Base-by-base conservation (phyloP, 2,329 filamentous ascomycete species). In the Pestalotiopsis sp. region DNA sequence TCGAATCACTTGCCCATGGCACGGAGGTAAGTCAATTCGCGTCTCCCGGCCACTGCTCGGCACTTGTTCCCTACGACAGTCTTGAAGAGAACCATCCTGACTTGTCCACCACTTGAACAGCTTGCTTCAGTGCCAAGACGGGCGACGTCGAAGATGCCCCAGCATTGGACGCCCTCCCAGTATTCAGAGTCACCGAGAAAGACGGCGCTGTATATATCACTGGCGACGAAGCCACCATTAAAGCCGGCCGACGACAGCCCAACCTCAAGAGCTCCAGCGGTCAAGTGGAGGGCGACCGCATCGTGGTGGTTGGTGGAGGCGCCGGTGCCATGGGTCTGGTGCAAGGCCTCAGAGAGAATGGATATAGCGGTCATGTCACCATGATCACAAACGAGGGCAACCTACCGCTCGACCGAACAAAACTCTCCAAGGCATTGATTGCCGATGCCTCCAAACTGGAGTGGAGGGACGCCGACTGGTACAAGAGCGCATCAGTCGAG, bases 131-230 rank as follows among this genome's bases (percentile, higher is more conserved):
- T 71, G 90, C 93, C 71, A 87, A 88, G 68, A 97, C 92, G 5
- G 96, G 96, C 66, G 96, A 99, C 75, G 93, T 98, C 69, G 96
- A 99, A 82, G 94, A 98, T 77, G 95, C 95, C 0, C 96, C 96
- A 0, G 96, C 93, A 2, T 88, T 97, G 31, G 94, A 98, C 76
- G 87, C 93, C n/a, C 84, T 99, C 31, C 88, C 92, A 60, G 91
- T 91, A 65, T 99, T 97, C 83, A 90, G 93, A 66, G 84, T 98
- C 39, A 83, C 89, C 39, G 91, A 97, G 79, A 94, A 92, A 76
- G 90, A 96, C 74, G 94, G 93, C 39, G 91, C 88, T 4, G 90
- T 98, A 2, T 98, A 94, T 79, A 89, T 99, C 72, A 91, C 91
- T 56, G 94, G 92, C 27, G 93, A 95, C 38, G 91, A 96, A 78